A percentile compares a stretch with the other conserved stretches of the same genome.
Evolutionary conservation across 345 rosid genomes (phyloP).

Genomic region (Hirschfeldia incana): DNA sequence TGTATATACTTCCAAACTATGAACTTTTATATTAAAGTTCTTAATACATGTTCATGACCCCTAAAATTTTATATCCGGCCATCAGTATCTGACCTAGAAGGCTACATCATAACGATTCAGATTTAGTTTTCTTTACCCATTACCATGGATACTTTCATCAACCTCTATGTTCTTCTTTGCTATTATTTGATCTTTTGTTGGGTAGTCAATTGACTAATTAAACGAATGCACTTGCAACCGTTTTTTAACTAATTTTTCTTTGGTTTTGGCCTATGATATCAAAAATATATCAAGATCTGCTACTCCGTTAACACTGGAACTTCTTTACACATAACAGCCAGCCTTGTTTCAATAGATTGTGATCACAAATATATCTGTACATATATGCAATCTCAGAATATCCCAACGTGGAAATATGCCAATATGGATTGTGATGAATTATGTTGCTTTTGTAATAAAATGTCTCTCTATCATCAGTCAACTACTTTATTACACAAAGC

Average conservation of each 20-base stretch:
- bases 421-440: background rate
- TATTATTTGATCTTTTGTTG: background rate
- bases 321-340: background rate
- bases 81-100: background rate
- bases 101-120: background rate
- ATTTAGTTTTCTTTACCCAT: background rate
- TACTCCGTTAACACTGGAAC: background rate
- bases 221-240: background rate
- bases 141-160: background rate
- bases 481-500: background rate
- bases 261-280: background rate
- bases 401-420: background rate
- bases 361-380: constrained; percentile 1
- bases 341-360: background rate
- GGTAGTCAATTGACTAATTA: background rate
- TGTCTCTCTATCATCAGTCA: background rate
- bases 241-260: background rate
- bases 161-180: background rate
- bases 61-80: background rate
- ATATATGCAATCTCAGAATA: background rate
- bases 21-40: too few relatives aligned
- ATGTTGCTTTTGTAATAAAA: background rate
- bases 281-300: background rate
- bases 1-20: too few relatives aligned
- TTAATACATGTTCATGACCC: too few relatives aligned